A percentile compares a stretch with the other conserved stretches of the same genome.
phyloP scores from a whole-genome alignment of 805 yeast genomes.

The Millerago galiae region DNA sequence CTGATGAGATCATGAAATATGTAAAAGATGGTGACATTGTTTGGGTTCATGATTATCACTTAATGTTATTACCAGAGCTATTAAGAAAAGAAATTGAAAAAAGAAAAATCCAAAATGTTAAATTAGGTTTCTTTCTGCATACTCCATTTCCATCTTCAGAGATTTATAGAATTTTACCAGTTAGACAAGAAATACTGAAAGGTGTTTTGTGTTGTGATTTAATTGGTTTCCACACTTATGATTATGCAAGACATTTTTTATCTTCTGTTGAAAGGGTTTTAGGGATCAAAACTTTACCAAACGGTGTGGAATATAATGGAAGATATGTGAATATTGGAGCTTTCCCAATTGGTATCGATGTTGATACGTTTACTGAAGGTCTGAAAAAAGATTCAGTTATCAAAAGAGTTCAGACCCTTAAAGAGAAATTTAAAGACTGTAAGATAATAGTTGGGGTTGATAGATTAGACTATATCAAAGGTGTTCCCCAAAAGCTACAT shows the following conservation, averaged over 20 bases:
- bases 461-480: conserved; percentile 92
- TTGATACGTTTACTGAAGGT: conserved; percentile 82
- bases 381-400: conserved; percentile 56
- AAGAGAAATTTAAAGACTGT: conserved; percentile 60
- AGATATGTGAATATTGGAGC: conserved; percentile 86
- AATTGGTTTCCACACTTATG: conserved; percentile 98
- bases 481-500: conserved; percentile 95
- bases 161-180: conserved; percentile 92
- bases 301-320: conserved; percentile 76
- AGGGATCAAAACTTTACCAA: conserved; percentile 79
- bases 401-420: conserved; percentile 57
- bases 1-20: conserved; percentile 60
- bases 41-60: conserved; percentile 98
- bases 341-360: conserved; percentile 98
- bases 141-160: conserved; percentile 98
- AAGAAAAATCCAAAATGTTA: conserved; percentile 45
- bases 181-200: conserved; percentile 80
- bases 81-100: conserved; percentile 54
- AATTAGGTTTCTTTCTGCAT: conserved; percentile 89
- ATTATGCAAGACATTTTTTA: conserved; percentile 92
- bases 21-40: conserved; percentile 80
- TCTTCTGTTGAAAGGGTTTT: conserved; percentile 83
- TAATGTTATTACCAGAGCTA: conserved; percentile 92
- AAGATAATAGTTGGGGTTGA: conserved; percentile 96
- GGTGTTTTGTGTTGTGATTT: conserved; percentile 94